phyloP scores from a whole-genome alignment of 331 rosid genomes.

The Spiraea crenata region DNA sequence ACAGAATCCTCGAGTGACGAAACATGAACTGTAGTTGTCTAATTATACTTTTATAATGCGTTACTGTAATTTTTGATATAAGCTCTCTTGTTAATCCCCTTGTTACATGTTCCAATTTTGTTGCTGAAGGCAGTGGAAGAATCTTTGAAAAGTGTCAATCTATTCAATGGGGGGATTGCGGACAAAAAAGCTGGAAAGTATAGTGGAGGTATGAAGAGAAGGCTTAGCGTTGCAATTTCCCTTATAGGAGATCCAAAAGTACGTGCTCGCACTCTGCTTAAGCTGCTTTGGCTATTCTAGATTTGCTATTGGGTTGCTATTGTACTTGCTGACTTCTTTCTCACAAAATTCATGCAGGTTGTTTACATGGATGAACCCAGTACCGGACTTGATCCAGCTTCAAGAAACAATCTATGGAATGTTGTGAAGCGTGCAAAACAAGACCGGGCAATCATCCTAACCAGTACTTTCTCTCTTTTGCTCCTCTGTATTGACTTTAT shows the following conservation, averaged over 20 bases:
- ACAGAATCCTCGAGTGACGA: not conserved
- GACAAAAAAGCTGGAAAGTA: constrained; percentile 81
- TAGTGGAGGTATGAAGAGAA: constrained; percentile 99
- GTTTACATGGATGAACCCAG: constrained; percentile 99
- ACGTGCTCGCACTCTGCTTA: constrained; percentile 11
- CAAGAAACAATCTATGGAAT: constrained; percentile 87
- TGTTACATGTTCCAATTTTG: constrained; percentile 1
- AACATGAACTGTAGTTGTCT: not conserved
- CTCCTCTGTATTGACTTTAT: not conserved
- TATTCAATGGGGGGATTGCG: constrained; percentile 80
- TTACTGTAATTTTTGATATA: not conserved
- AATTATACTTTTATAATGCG: not conserved
- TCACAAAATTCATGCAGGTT: constrained; percentile 38
- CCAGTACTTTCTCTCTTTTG: constrained; percentile 46
- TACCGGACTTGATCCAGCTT: constrained; percentile 92
- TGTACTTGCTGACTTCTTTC: constrained; percentile 15
- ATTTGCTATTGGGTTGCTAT: not conserved
- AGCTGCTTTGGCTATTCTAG: constrained; percentile 1
- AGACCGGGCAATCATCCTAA: constrained; percentile 86
- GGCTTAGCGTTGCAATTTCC: constrained; percentile 97
- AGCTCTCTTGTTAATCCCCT: not conserved
- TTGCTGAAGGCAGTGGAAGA: constrained; percentile 87
- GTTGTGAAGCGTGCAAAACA: constrained; percentile 81
- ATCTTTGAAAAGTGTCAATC: constrained; percentile 72
- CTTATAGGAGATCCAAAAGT: constrained; percentile 90